phyloP scores from a whole-genome alignment of 2,329 filamentous ascomycete genomes.

The Chaetomiaceae sp. region DNA sequence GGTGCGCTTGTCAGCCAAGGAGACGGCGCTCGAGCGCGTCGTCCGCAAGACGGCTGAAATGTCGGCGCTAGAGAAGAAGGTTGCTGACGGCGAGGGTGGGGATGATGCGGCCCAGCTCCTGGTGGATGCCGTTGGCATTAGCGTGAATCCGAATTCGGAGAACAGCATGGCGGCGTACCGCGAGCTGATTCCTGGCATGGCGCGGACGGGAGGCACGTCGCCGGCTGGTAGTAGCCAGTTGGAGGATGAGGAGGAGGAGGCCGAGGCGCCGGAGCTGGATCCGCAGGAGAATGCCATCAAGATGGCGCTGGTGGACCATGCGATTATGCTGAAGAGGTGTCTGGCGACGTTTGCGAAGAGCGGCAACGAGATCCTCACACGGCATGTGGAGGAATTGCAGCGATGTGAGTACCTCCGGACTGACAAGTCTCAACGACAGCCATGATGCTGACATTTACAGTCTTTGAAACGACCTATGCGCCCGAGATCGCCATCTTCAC shows the following conservation, averaged over 20 bases:
- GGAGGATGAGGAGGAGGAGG: slow-evolving; percentile 36
- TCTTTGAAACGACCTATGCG: slow-evolving; percentile 57
- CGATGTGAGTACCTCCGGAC: slow-evolving; percentile 51
- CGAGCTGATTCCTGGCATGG: slow-evolving; percentile 56
- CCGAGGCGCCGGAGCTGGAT: slow-evolving; percentile 42
- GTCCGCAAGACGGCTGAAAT: slow-evolving; percentile 88
- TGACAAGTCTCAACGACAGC: too few relatives aligned
- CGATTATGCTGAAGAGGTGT: slow-evolving; percentile 78
- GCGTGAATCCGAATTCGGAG: slow-evolving; percentile 68
- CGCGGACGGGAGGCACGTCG: slow-evolving; percentile 36
- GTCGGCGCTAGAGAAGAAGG: slow-evolving; percentile 64
- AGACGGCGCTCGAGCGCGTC: slow-evolving; percentile 87
- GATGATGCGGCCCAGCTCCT: slow-evolving; percentile 62
- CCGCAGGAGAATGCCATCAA: slow-evolving; percentile 72
- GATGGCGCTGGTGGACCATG: slow-evolving; percentile 82
- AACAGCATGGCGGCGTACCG: slow-evolving; percentile 74
- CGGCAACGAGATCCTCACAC: slow-evolving; percentile 52
- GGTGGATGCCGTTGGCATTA: slow-evolving; percentile 68
- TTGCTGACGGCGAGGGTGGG: slow-evolving; percentile 57
- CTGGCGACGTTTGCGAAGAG: slow-evolving; percentile 62
- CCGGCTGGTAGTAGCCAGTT: slow-evolving; percentile 30
- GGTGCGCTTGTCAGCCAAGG: slow-evolving; percentile 63
- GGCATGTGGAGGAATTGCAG: slow-evolving; percentile 53
- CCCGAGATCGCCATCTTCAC: slow-evolving; percentile 60
- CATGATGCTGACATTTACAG: slow-evolving; percentile 37